These are phyloP conservation scores for Chaetomium cochliodes DNA, from an alignment of 495 filamentous ascomycete genomes.

Conservation along the genomic window DNA sequence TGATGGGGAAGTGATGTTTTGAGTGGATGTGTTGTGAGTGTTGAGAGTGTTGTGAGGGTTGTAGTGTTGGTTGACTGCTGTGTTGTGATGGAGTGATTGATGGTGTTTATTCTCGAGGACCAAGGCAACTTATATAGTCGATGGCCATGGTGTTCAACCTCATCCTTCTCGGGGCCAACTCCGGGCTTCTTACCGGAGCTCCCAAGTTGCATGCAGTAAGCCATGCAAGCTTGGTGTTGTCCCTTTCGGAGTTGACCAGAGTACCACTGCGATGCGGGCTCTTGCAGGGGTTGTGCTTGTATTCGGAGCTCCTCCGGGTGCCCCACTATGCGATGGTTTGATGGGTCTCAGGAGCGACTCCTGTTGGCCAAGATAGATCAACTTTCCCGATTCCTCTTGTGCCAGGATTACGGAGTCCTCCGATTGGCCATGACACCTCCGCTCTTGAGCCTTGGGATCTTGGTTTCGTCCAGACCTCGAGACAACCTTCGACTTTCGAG, in stretches of 20 bases:
- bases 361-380: background rate
- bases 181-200: background rate
- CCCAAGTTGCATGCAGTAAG: background rate
- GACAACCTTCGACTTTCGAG: too few species aligned
- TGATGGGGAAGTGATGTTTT: background rate
- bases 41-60: background rate
- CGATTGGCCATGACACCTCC: background rate
- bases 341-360: background rate
- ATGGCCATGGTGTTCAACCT: background rate
- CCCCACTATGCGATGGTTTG: background rate
- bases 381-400: background rate
- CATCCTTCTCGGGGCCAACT: background rate
- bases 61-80: background rate
- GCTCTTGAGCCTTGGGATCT: background rate
- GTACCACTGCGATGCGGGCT: too few species aligned
- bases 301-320: background rate
- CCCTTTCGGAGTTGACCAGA: background rate
- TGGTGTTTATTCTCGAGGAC: background rate
- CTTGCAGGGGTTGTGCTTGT: background rate
- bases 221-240: background rate
- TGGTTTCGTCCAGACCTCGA: too few species aligned
- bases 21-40: background rate
- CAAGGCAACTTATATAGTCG: background rate
- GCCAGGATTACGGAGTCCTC: slow-evolving; percentile 2
- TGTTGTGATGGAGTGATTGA: background rate